Evolutionary conservation across 139 green algal species (phyloP).

Genomic region (Picochlorum sp.): DNA sequence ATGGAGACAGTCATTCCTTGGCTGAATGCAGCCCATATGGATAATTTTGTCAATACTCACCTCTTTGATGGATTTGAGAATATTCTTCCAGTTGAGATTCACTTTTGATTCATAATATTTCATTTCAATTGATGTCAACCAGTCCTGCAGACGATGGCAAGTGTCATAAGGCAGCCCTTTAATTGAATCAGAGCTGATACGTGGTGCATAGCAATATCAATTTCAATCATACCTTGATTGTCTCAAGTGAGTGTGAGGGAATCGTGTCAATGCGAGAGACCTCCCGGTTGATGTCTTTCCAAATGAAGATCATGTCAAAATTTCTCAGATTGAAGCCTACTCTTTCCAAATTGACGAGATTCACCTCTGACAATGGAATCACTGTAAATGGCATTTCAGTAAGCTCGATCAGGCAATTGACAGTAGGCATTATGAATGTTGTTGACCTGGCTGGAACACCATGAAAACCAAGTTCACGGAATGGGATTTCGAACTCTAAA

Average conservation of each 20-base stretch:
- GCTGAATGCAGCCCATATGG: not conserved
- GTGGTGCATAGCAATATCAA: too few species aligned
- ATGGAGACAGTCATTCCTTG: conserved; percentile 5
- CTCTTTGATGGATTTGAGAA: conserved; percentile 86
- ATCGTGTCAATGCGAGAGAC: conserved; percentile 84
- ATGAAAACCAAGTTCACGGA: conserved; percentile 90
- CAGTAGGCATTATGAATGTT: conserved; percentile 81
- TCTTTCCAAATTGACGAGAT: conserved; percentile 96
- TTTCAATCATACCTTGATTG: conserved; percentile 57
- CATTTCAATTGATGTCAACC: conserved; percentile 80
- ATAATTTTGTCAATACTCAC: conserved; percentile 4
- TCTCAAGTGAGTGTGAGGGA: conserved; percentile 78
- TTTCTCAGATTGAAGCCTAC: conserved; percentile 97
- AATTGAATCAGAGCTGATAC: conserved; percentile 1
- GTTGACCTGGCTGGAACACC: conserved; percentile 77
- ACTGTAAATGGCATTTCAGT: conserved; percentile 93
- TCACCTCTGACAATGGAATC: conserved; percentile 71
- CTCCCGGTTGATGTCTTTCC: conserved; percentile 80
- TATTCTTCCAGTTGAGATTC: conserved; percentile 97
- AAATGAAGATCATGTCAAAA: conserved; percentile 97
- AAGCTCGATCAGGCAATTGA: conserved; percentile 97
- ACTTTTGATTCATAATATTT: conserved; percentile 97
- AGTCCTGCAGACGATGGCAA: conserved; percentile 35
- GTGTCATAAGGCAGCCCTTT: conserved; percentile 14
- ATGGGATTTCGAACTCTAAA: conserved; percentile 97